A percentile compares a stretch with the other conserved stretches of the same genome.
These are phyloP conservation scores for Colletotrichum chlorophyti DNA, from an alignment of 2,329 filamentous ascomycete genomes.

Conservation along the genomic window DNA sequence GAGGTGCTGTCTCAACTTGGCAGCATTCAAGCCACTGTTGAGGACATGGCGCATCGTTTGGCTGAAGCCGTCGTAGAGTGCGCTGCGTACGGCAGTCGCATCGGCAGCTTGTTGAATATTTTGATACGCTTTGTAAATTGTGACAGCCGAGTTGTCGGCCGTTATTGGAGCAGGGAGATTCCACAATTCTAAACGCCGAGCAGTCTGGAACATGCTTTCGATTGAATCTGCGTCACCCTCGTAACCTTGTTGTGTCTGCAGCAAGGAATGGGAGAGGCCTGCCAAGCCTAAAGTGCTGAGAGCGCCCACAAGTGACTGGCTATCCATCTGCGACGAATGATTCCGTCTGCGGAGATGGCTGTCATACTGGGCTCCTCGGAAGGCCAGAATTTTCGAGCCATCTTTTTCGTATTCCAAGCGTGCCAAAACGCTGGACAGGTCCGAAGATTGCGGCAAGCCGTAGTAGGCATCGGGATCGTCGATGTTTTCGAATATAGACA, in stretches of 20 bases:
- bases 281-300: slow-evolving; percentile 83
- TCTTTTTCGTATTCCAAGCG: slow-evolving; percentile 90
- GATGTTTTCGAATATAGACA: slow-evolving; percentile 87
- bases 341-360: slow-evolving; percentile 75
- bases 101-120: slow-evolving; percentile 73
- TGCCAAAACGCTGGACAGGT: slow-evolving; percentile 77
- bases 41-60: slow-evolving; percentile 66
- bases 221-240: slow-evolving; percentile 64
- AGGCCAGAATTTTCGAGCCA: slow-evolving; percentile 85
- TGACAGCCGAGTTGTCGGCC: slow-evolving; percentile 68
- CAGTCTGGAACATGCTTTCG: slow-evolving; percentile 79
- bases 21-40: slow-evolving; percentile 54
- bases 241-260: slow-evolving; percentile 70
- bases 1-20: slow-evolving; percentile 60
- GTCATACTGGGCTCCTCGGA: slow-evolving; percentile 90
- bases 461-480: slow-evolving; percentile 98
- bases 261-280: slow-evolving; percentile 82
- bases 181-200: slow-evolving; percentile 88
- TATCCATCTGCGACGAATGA: slow-evolving; percentile 62
- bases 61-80: slow-evolving; percentile 69
- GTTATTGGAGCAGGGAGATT: slow-evolving; percentile 78
- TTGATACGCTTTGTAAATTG: slow-evolving; percentile 83
- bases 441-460: slow-evolving; percentile 81
- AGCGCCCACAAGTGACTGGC: slow-evolving; percentile 75
- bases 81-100: slow-evolving; percentile 56